Base-by-base conservation (phyloP, 345 rosid genomes). In the Bretschneidera sinensis region DNA sequence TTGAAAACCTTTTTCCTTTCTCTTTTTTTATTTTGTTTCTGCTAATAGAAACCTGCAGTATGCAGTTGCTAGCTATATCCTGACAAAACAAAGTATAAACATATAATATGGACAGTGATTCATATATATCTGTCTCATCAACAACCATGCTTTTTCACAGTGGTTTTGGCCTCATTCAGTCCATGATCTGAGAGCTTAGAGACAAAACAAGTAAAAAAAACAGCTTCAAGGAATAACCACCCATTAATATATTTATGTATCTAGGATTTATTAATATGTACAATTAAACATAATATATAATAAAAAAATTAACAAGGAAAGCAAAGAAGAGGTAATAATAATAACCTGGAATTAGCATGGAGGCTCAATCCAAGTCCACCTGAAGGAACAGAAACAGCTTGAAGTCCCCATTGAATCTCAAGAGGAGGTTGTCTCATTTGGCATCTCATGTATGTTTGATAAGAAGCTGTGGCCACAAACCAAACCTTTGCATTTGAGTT, bases 361-460 rank as follows among this genome's bases (percentile, higher is more conserved):
- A 91, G 95, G 63, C 84, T 81, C 71, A 91, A 64, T 17, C 81
- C 85, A 71, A 91, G 88, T 53, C 83, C 98, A 56, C 82, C 84
- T 17, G 96, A 80, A 18, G 96, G 98, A 75, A 88, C 69, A 11
- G 96, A 83, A 64, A 91, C 89, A 64, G 91, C 84, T 73, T 86
- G 91, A 71, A 88, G 81, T 58, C 75, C 74, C 98, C 98, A 91
- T 53, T 86, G 88, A 57, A 69, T 66, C 70, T 91, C 97, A 63
- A 91, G 85, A 59, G 89, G 76, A 71, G 94, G 96, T 59, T 81
- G 91, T 64, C 77, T 86, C 89, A 81, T 86, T 59, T 88, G 94
- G 65, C 96, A 86, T 71, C 74, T 86, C 78, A 78, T 79, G 72
- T 91, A 91, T 53, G 96, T 84, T 61, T 91, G 86, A 63, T 83